phyloP scores from a whole-genome alignment of 2,329 filamentous ascomycete genomes.

The Pseudogymnoascus sp. region DNA sequence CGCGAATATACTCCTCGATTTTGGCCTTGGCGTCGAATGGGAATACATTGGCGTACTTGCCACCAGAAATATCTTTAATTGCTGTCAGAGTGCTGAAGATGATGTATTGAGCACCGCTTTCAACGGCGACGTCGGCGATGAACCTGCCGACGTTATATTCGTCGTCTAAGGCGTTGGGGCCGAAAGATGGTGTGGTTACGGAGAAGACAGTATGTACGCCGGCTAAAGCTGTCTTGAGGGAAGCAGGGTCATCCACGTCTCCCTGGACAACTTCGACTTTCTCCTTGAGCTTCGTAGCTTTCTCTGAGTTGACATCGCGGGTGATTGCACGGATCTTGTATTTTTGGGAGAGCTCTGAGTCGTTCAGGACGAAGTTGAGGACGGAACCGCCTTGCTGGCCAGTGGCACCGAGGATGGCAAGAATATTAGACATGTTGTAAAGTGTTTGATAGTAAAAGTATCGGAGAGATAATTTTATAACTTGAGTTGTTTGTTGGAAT shows the following conservation, averaged over 20 bases:
- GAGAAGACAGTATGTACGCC: slow-evolving; percentile 44
- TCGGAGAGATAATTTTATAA: background rate
- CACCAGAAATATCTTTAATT: slow-evolving; percentile 32
- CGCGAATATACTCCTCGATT: slow-evolving; percentile 33
- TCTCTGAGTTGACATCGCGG: slow-evolving; percentile 38
- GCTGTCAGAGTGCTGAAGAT: slow-evolving; percentile 40
- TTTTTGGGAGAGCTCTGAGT: slow-evolving; percentile 38
- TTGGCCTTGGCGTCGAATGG: slow-evolving; percentile 31
- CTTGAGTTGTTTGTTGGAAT: background rate
- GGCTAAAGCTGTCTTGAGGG: slow-evolving; percentile 37
- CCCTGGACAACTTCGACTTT: slow-evolving; percentile 36
- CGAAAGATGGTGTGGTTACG: slow-evolving; percentile 40
- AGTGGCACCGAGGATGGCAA: slow-evolving; percentile 45
- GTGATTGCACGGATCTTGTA: slow-evolving; percentile 47
- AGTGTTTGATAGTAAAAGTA: background rate
- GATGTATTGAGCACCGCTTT: slow-evolving; percentile 35
- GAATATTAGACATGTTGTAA: background rate
- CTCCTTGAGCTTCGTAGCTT: slow-evolving; percentile 28
- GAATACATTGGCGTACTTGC: slow-evolving; percentile 33
- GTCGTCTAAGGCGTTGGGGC: slow-evolving; percentile 26
- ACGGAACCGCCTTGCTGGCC: slow-evolving; percentile 47
- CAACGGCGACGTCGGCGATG: slow-evolving; percentile 37
- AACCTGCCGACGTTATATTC: slow-evolving; percentile 38
- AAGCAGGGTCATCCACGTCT: slow-evolving; percentile 35
- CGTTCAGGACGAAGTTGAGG: slow-evolving; percentile 39